phyloP scores from a whole-genome alignment of 768 basidiomycete species.

The Suillus luteus region DNA sequence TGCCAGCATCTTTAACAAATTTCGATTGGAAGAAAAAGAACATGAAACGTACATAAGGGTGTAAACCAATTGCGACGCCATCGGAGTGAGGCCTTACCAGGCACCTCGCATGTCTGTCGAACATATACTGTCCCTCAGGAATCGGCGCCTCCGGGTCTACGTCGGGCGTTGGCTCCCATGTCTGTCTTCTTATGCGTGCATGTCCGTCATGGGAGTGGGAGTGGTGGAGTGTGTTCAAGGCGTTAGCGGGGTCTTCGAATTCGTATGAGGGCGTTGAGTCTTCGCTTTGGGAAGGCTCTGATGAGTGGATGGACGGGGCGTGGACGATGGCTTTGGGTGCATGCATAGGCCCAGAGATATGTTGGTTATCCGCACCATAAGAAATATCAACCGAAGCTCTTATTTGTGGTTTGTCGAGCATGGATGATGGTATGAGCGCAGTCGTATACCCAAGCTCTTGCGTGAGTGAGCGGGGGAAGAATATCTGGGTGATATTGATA shows the following conservation, averaged over 20 bases:
- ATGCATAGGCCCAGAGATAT: constrained; percentile 26
- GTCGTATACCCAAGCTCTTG: constrained; percentile 65
- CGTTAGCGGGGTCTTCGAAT: constrained; percentile 30
- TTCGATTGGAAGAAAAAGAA: background rate
- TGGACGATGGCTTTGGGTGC: constrained; percentile 27
- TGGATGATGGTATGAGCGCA: constrained; percentile 24
- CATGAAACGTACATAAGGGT: constrained; percentile 31
- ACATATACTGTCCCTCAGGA: constrained; percentile 18
- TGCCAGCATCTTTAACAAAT: constrained; percentile 13
- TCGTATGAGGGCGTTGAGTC: constrained; percentile 45
- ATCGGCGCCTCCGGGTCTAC: constrained; percentile 15
- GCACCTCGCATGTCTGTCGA: constrained; percentile 29
- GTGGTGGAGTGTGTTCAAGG: constrained; percentile 9
- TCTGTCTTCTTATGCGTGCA: constrained; percentile 23
- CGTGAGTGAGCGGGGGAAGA: constrained; percentile 76
- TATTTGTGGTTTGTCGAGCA: constrained; percentile 30
- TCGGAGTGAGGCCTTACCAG: constrained; percentile 34
- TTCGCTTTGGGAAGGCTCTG: constrained; percentile 27
- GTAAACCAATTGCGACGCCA: constrained; percentile 25
- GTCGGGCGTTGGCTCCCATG: constrained; percentile 21
- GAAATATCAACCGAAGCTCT: constrained; percentile 26
- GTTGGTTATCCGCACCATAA: constrained; percentile 10
- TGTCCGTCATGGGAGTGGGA: constrained; percentile 28
- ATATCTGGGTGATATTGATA: constrained; percentile 47
- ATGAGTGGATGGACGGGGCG: constrained; percentile 19